Conservation (phyloP, 2,329 filamentous ascomycete species). For the Keithomyces neogunnii region DNA sequence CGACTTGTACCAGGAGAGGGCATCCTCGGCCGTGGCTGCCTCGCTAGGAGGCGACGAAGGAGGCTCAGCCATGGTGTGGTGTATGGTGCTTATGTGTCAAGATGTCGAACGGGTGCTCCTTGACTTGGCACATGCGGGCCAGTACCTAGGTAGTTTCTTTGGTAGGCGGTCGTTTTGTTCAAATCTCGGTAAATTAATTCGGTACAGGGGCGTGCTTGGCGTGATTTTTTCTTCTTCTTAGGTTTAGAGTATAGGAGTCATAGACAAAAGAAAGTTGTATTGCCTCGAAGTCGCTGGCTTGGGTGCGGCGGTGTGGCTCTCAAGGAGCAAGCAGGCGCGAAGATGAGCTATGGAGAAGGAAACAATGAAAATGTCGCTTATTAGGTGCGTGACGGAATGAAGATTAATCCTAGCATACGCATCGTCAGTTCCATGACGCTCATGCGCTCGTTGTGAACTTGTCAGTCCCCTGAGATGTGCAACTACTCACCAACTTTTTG, state of each 20-base stretch:
- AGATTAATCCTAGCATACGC: neutral
- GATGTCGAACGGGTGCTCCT: neutral
- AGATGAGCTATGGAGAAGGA: neutral
- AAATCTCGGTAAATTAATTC: neutral
- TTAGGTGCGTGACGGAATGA: neutral
- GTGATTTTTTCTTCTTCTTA: neutral
- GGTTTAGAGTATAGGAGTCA: neutral
- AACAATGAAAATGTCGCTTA: neutral
- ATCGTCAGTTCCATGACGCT: neutral
- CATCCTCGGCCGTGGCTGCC: conserved; percentile 55
- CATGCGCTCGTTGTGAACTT: neutral
- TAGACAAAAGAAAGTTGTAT: conserved; percentile 6
- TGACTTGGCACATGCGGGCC: neutral
- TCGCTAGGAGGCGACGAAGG: conserved; percentile 54
- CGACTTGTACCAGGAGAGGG: conserved; percentile 87
- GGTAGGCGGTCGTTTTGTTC: neutral
- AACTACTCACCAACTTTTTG: conserved; percentile 4
- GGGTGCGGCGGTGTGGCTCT: neutral
- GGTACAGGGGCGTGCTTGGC: neutral
- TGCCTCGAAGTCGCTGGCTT: neutral
- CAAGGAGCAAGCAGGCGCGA: neutral
- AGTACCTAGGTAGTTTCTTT: neutral
- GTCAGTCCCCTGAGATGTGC: neutral
- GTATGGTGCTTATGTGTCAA: neutral
- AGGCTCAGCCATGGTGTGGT: conserved; percentile 42